These are phyloP conservation scores for Teunomyces aglyptinius DNA, from an alignment of 805 yeast genomes.

Conservation along the genomic window DNA sequence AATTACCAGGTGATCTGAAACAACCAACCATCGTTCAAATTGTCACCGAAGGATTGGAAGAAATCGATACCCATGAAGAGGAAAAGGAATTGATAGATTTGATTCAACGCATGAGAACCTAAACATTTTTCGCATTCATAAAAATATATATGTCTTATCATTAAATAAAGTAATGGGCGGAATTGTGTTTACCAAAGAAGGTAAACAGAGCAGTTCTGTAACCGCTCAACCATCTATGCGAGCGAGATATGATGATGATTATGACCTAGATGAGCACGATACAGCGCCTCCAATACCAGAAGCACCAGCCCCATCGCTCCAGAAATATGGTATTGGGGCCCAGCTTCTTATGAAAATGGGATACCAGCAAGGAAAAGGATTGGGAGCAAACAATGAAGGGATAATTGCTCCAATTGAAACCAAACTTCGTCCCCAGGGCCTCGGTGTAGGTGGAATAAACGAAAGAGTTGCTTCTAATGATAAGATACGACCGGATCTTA, in stretches of 20 bases:
- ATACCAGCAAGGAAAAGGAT: conserved; percentile 75
- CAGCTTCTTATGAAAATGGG: conserved; percentile 80
- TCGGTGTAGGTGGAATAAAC: conserved; percentile 64
- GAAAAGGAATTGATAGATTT: conserved; percentile 11
- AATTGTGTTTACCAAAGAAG: conserved; percentile 11
- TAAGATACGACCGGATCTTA: conserved; percentile 7
- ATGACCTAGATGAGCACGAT: not conserved
- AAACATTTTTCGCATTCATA: too few species aligned
- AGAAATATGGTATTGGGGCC: conserved; percentile 82
- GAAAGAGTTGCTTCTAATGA: conserved; percentile 1
- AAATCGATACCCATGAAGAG: conserved; percentile 12
- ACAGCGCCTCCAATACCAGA: not conserved
- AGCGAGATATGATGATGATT: conserved; percentile 6
- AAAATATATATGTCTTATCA: too few species aligned
- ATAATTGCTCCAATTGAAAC: conserved; percentile 79
- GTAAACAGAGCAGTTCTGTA: not conserved
- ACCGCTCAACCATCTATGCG: not conserved
- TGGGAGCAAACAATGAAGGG: conserved; percentile 75
- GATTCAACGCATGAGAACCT: conserved; percentile 9
- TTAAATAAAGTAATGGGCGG: not conserved
- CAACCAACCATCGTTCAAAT: conserved; percentile 42
- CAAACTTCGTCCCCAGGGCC: conserved; percentile 58
- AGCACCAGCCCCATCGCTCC: conserved; percentile 3
- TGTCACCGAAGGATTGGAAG: conserved; percentile 41
- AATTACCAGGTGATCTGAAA: conserved; percentile 34